Evolutionary conservation across 202 grass and related monocot genomes (phyloP), one percentile per base, ranked within the genome.

Genomic region (Bolboschoenoplectus hybrid): DNA sequence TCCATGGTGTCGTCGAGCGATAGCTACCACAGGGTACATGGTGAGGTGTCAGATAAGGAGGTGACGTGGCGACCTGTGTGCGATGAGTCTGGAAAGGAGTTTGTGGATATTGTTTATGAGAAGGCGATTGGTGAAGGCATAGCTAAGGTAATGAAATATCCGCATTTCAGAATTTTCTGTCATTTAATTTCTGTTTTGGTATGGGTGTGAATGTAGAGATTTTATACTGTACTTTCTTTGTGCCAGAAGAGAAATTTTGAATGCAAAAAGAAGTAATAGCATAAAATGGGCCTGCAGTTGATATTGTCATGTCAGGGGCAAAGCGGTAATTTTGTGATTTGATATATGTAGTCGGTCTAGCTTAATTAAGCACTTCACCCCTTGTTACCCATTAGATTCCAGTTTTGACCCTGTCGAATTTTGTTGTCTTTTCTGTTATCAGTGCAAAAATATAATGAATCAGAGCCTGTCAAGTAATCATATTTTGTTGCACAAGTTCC

Each of bases 31-130:
- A 86, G 89, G 53, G 84, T 98, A 19, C 93, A 98, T 85, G 91
- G 93, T 1, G 84, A 92, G 49, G 93, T 98, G 44, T 52, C 90
- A 67, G 84, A 86, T 43, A 87, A 86, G 80, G 82, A 89, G n/a
- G 90, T 89, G 35, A 87, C 90, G 34, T 98, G 96, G 93, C 81
- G 83, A 14, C 14, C 72, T 12, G 91, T 78, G 35, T 85, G 84
- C 40, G 90, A 98, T 80, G 91, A 95, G 67, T 86, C 86, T 0
- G 89, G 91, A n/a, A 94, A 98, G 84, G 91, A 61, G 17, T 95
- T 94, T 71, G 82, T 92, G 9, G 90, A 98, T 86, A 92, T 98
- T 82, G 38, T 95, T 60, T 98, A 98, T 82, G 96, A 95, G 90
- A 98, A 98, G 90, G 75, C 90, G 26, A 68, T 94, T 32, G 86